Percentiles rank a stretch among this genome's conserved stretches.
These are phyloP conservation scores for Hyaloscypha bicolor DNA, from an alignment of 495 filamentous ascomycete species.

Conservation along the genomic window DNA sequence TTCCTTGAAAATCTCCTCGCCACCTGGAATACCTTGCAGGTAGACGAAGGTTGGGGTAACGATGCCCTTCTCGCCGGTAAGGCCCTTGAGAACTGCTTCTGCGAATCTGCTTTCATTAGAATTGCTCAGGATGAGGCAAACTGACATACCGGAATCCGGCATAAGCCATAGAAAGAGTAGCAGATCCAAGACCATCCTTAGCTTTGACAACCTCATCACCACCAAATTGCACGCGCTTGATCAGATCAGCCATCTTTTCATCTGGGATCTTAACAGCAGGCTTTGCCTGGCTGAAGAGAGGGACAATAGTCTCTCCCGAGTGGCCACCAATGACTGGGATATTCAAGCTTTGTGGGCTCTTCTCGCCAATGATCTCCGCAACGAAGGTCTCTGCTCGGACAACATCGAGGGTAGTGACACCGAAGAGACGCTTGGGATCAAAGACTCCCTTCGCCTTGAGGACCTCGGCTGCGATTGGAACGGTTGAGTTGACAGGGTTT, in stretches of 20 bases:
- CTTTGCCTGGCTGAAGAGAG: conserved; percentile 89
- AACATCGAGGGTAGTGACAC: conserved; percentile 97
- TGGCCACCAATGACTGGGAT: conserved; percentile 97
- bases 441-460: conserved; percentile 92
- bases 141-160: conserved; percentile 82
- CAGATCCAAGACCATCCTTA: conserved; percentile 93
- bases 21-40: conserved; percentile 85
- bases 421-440: conserved; percentile 90
- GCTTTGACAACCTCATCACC: conserved; percentile 98
- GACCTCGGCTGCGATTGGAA: conserved; percentile 95
- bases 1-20: conserved; percentile 78
- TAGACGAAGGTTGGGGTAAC: conserved; percentile 95
- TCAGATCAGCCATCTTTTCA: conserved; percentile 82
- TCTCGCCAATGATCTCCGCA: conserved; percentile 77
- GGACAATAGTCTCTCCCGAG: conserved; percentile 96
- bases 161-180: conserved; percentile 97
- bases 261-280: conserved; percentile 77
- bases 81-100: conserved; percentile 88
- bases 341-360: conserved; percentile 72
- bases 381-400: conserved; percentile 98
- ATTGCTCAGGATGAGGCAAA: neutral
- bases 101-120: conserved; percentile 67
- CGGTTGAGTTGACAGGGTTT: conserved; percentile 98
- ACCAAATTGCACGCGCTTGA: conserved; percentile 96
- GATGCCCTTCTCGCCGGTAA: conserved; percentile 84